Percentiles rank a stretch among this genome's conserved stretches.
Conservation (phyloP, 345 rosid genomes). For the Salix caprea region DNA sequence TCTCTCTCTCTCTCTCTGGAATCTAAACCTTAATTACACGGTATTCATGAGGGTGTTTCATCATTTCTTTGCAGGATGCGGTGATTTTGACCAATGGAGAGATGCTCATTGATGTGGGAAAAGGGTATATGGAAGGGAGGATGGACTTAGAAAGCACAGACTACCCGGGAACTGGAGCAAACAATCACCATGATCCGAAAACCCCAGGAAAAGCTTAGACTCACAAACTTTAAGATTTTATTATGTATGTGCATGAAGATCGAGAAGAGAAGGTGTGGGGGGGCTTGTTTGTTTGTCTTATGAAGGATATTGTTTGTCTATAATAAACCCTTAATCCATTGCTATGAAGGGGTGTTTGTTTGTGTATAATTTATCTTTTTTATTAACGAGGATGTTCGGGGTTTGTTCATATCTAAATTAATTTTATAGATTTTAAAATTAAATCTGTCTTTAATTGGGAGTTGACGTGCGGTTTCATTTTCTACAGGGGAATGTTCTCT, state of each 20-base stretch:
- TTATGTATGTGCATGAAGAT: not conserved
- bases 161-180: conserved; percentile 71
- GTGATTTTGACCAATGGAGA: conserved; percentile 20
- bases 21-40: not conserved
- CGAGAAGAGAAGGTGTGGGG: not conserved
- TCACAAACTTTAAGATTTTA: not conserved
- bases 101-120: conserved; percentile 9
- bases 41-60: no score
- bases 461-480: no score
- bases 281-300: not conserved
- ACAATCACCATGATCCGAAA: conserved; percentile 60
- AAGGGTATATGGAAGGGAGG: conserved; percentile 33
- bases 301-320: not conserved
- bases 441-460: not conserved
- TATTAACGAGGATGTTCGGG: no score
- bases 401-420: no score
- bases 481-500: no score
- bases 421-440: no score
- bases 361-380: not conserved
- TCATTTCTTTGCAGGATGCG: conserved; percentile 18
- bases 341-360: not conserved
- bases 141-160: conserved; percentile 50
- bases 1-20: no score
- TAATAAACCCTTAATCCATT: not conserved
- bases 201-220: conserved; percentile 38